Conservation (phyloP, 208 protist species). For the Crithidia acanthocephali region DNA sequence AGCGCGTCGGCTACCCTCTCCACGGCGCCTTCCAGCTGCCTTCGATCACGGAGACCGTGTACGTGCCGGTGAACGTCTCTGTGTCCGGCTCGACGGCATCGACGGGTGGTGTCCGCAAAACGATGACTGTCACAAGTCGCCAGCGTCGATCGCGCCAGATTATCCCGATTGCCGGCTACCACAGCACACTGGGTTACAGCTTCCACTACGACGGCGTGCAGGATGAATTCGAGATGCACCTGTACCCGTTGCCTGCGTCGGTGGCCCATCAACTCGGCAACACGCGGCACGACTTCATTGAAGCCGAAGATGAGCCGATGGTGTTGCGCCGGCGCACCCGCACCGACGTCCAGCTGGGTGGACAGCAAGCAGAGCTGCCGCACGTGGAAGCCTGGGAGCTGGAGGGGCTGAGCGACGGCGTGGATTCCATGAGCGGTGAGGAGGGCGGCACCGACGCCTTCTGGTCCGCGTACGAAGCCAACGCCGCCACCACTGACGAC, state of each 20-base stretch:
- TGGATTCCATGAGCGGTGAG: not conserved
- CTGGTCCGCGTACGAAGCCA: constrained; percentile 5
- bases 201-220: constrained; percentile 73
- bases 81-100: not conserved
- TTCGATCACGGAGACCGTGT: constrained; percentile 35
- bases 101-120: no score
- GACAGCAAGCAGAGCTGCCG: not conserved
- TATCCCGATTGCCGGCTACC: constrained; percentile 72
- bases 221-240: constrained; percentile 55
- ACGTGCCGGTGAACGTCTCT: constrained; percentile 15
- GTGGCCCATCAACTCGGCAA: constrained; percentile 53
- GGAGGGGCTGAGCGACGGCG: not conserved
- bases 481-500: not conserved
- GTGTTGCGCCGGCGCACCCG: constrained; percentile 21
- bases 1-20: constrained; percentile 14
- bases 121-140: not conserved
- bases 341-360: constrained; percentile 1
- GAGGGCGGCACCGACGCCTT: not conserved
- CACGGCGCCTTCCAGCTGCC: constrained; percentile 40
- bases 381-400: not conserved
- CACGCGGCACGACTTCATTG: constrained; percentile 37
- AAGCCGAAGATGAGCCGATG: constrained; percentile 14
- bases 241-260: constrained; percentile 32
- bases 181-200: constrained; percentile 50
- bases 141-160: constrained; percentile 35